Evolutionary conservation across 139 green algal genomes (phyloP), one percentile per base, ranked within the genome.

Genomic region (Deuterostichococcus epilithicus): DNA sequence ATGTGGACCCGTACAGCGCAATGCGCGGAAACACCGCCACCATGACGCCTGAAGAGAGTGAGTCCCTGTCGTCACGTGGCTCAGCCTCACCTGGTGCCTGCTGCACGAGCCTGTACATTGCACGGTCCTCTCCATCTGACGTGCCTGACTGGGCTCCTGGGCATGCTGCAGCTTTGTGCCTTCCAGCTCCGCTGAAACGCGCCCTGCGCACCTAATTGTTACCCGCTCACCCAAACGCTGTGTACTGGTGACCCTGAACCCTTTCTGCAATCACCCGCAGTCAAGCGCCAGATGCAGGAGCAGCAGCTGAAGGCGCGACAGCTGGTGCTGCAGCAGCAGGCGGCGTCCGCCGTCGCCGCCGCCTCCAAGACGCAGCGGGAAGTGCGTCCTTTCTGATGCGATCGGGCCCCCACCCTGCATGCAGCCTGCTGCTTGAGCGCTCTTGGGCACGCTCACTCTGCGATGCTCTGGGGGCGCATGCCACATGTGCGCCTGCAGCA

Each of bases 321-420:
- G 79, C 82, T 93, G 81, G 88, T 95, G 58, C 73, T 95, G 74
- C 89, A 95, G 82, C 91, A 95, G 79, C 91, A 95, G 76, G 90
- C 91, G n/a, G 81, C 81, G 28, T 85, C 73, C 23, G 89, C 91
- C 23, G 84, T 87, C 28, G 84, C 85, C 1, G 88, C 90, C 2
- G 86, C 86, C 32, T 88, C 75, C 63, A 94, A 94, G 73, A 94
- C 91, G 45, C 90, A 94, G 73, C 82, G 91, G 22, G 90, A 94
- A 88, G 86, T 91, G 38, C 28, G 78, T n/a, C 33, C 18, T 63
- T 63, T 28, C 52, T 20, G 52, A n/a, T 63, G 52, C 10, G 18
- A 63, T 20, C 3, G 52, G 8, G 18, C 52, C 52, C 28, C 52
- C 26, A 63, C 10, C 20, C 28, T 63, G 52, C 52, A 23, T 5